These are phyloP conservation scores for Tephrocybe sp. DNA, from an alignment of 768 basidiomycete genomes.

Conservation along the genomic window DNA sequence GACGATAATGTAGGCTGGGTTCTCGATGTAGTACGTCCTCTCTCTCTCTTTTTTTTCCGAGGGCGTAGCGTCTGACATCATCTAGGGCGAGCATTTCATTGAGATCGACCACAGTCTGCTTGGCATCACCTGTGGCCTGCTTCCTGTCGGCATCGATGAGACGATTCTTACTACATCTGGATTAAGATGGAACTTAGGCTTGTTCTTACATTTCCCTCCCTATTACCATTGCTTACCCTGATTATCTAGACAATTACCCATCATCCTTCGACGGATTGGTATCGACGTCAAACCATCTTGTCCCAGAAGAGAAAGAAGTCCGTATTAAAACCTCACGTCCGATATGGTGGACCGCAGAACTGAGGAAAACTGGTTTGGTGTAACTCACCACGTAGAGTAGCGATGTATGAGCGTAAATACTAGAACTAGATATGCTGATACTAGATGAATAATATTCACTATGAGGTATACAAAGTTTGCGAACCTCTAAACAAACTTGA, in stretches of 20 bases:
- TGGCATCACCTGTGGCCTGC: constrained; percentile 90
- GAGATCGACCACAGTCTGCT: constrained; percentile 67
- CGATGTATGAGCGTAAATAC: too few species aligned
- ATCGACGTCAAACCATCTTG: constrained; percentile 92
- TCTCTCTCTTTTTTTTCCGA: neutral
- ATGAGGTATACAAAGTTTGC: too few species aligned
- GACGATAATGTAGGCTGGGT: constrained; percentile 93
- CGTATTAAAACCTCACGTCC: constrained; percentile 76
- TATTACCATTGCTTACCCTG: neutral
- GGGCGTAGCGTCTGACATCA: neutral
- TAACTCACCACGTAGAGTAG: neutral
- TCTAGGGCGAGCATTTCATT: constrained; percentile 81
- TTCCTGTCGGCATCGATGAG: constrained; percentile 82
- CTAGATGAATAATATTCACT: neutral
- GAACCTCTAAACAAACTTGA: neutral
- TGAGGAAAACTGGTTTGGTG: constrained; percentile 32
- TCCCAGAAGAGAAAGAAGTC: constrained; percentile 62
- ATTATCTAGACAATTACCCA: constrained; percentile 43
- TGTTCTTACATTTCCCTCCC: constrained; percentile 20
- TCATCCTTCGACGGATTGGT: constrained; percentile 85
- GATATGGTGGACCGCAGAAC: constrained; percentile 89
- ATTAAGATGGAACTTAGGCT: constrained; percentile 87
- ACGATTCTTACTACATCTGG: constrained; percentile 82
- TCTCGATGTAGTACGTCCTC: constrained; percentile 56
- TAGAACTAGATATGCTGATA: too few species aligned